A percentile compares a stretch with the other conserved stretches of the same genome.
phyloP scores from a whole-genome alignment of 208 protist species.

The Acanthamoeba divionensis region DNA sequence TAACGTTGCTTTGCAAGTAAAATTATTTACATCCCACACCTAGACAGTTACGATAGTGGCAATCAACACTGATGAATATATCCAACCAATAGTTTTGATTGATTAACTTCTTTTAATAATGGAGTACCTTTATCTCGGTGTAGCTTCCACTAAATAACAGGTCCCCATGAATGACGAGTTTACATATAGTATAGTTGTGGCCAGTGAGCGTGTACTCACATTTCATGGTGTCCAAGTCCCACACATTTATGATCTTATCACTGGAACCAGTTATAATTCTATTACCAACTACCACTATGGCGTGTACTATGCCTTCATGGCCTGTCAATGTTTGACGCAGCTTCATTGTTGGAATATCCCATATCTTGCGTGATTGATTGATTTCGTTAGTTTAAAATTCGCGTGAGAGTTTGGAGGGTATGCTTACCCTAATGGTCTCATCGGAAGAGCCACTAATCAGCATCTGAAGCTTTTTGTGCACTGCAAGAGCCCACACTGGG shows the following conservation, averaged over 20 bases:
- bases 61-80: background rate
- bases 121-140: constrained; percentile 26
- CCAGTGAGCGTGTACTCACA: background rate
- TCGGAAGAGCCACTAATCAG: constrained; percentile 31
- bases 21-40: constrained; percentile 27
- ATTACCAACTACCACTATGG: background rate
- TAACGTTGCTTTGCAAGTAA: background rate
- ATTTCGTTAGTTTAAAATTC: background rate
- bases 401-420: background rate
- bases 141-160: constrained; percentile 20
- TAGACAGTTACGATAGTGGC: background rate
- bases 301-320: background rate
- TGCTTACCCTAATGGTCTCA: background rate
- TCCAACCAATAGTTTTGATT: background rate
- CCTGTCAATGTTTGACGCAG: background rate
- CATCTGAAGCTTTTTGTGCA: background rate
- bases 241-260: constrained; percentile 32
- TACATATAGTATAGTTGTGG: constrained; percentile 5
- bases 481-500: constrained; percentile 17
- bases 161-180: background rate
- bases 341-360: background rate
- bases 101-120: background rate
- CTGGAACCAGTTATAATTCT: background rate
- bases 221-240: constrained; percentile 39
- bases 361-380: background rate